Percentiles rank a stretch among this genome's conserved stretches.
phyloP scores from a whole-genome alignment of 179 eudicot species.

The Corrigiola litoralis region DNA sequence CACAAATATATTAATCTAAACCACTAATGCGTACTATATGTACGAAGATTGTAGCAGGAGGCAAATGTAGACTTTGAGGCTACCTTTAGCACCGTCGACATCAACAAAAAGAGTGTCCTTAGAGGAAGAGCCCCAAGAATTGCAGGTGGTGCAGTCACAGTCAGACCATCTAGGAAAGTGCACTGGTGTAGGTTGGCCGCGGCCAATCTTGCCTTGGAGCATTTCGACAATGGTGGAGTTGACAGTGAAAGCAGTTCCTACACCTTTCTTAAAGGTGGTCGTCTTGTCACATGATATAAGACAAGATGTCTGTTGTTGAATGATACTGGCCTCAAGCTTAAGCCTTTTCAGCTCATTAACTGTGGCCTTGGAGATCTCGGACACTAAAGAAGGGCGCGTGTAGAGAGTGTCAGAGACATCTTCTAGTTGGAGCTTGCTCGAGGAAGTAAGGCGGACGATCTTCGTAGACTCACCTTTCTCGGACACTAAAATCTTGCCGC shows the following conservation, averaged over 20 bases:
- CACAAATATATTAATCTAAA: not conserved
- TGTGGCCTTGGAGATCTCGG: conserved; percentile 60
- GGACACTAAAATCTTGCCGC: conserved; percentile 67
- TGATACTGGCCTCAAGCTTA: conserved; percentile 2
- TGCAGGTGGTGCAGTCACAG: conserved; percentile 78
- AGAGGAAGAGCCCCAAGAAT: conserved; percentile 56
- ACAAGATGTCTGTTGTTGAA: not conserved
- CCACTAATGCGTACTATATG: no score
- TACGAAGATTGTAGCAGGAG: no score
- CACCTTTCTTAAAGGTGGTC: conserved; percentile 17
- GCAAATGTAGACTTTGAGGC: no score
- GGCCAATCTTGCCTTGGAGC: conserved; percentile 57
- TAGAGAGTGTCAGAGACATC: conserved; percentile 92
- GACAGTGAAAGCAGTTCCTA: conserved; percentile 38
- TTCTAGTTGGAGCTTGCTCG: conserved; percentile 53
- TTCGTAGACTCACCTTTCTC: conserved; percentile 49
- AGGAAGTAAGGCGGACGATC: conserved; percentile 49
- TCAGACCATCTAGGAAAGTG: conserved; percentile 97
- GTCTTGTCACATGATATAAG: not conserved
- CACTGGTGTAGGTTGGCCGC: conserved; percentile 28
- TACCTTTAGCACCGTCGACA: conserved; percentile 61
- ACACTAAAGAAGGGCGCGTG: conserved; percentile 56
- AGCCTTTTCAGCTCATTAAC: conserved; percentile 35
- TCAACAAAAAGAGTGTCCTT: conserved; percentile 58
- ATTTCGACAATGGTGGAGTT: conserved; percentile 62